Conservation (phyloP, 2,329 filamentous ascomycete species). For the Epichloe gansuensis region DNA sequence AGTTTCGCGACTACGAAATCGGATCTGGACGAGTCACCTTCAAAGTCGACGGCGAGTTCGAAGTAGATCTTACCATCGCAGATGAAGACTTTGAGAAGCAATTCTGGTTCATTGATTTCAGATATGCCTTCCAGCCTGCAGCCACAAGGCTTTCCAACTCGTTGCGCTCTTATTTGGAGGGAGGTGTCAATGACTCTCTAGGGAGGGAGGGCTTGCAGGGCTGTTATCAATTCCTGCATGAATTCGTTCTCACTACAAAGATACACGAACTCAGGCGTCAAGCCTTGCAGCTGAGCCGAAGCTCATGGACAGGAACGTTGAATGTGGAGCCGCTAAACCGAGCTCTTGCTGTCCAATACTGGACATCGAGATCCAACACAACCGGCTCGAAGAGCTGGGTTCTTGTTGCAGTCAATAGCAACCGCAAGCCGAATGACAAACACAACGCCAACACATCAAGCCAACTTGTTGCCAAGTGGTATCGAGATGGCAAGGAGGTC, state of each 20-base stretch:
- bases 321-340: conserved; percentile 70
- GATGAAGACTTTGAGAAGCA: conserved; percentile 73
- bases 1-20: conserved; percentile 67
- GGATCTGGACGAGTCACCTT: conserved; percentile 85
- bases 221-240: conserved; percentile 79
- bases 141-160: conserved; percentile 46
- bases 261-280: conserved; percentile 72
- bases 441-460: conserved; percentile 35
- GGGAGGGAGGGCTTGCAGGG: conserved; percentile 57
- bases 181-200: conserved; percentile 58
- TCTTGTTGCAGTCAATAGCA: conserved; percentile 68
- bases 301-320: conserved; percentile 66
- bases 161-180: conserved; percentile 55
- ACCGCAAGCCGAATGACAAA: conserved; percentile 31
- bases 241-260: conserved; percentile 81
- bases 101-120: conserved; percentile 89
- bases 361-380: conserved; percentile 45
- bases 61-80: conserved; percentile 82
- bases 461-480: conserved; percentile 60
- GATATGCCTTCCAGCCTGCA: conserved; percentile 66
- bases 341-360: conserved; percentile 81
- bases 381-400: conserved; percentile 74
- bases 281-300: conserved; percentile 53
- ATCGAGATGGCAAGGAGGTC: conserved; percentile 67
- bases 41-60: conserved; percentile 69